Percentiles rank a stretch among this genome's conserved stretches.
Conservation (phyloP, 805 yeast species). For the Wickerhamiella cacticola region DNA sequence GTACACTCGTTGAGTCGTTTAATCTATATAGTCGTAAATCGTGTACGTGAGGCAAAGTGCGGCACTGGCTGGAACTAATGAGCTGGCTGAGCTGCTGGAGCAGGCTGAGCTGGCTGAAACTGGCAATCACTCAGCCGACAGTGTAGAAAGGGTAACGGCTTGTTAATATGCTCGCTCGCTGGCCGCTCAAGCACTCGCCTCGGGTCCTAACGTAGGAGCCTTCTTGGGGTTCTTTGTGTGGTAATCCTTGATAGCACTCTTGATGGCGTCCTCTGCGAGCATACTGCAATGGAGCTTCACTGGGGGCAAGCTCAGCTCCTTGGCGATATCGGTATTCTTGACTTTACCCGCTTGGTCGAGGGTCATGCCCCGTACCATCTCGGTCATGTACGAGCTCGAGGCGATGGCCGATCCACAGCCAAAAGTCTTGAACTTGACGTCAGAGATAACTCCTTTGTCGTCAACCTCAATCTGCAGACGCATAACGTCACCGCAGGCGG, state of each 20-base stretch:
- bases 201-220: constrained; percentile 53
- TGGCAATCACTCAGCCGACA: no score
- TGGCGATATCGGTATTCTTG: constrained; percentile 89
- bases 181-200: constrained; percentile 28
- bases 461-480: constrained; percentile 92
- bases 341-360: constrained; percentile 86
- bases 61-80: no score
- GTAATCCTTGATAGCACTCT: constrained; percentile 93
- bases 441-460: constrained; percentile 78
- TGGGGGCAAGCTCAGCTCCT: constrained; percentile 89
- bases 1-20: constrained; percentile 2
- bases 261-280: constrained; percentile 98
- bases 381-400: constrained; percentile 87
- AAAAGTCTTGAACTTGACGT: constrained; percentile 94
- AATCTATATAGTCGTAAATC: constrained; percentile 1
- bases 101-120: no score
- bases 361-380: constrained; percentile 86
- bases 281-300: constrained; percentile 95
- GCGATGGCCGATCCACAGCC: constrained; percentile 99
- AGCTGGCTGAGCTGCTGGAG: no score
- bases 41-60: no score
- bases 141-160: no score
- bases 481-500: constrained; percentile 99
- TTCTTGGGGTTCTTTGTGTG: constrained; percentile 54
- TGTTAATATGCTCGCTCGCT: no score